These are phyloP conservation scores for Termitomyces titanicus DNA, from an alignment of 768 basidiomycete species.

Conservation along the genomic window DNA sequence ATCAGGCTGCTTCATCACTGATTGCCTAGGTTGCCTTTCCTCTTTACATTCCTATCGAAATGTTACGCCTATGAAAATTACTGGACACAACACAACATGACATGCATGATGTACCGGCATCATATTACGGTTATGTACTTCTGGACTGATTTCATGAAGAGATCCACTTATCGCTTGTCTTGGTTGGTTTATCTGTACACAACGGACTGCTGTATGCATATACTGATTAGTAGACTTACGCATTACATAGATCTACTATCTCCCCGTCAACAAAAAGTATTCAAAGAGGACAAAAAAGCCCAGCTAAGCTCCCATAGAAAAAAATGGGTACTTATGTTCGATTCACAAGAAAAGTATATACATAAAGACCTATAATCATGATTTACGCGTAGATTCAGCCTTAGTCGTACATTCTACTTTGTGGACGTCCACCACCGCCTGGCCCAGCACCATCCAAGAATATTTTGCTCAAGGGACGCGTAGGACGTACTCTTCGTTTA, in stretches of 20 bases:
- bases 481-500: constrained; percentile 45
- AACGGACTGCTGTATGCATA: neutral
- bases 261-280: too few species aligned
- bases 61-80: neutral
- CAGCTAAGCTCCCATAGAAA: neutral
- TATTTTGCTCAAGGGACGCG: constrained; percentile 71
- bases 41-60: neutral
- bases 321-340: too few species aligned
- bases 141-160: too few species aligned
- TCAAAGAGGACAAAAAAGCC: neutral
- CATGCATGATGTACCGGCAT: neutral
- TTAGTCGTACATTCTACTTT: constrained; percentile 30
- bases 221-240: neutral
- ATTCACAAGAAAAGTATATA: too few species aligned
- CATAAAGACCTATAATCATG: neutral
- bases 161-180: neutral
- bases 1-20: neutral
- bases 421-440: constrained; percentile 20
- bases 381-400: neutral
- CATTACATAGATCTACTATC: neutral
- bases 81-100: neutral
- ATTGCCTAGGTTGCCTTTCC: neutral
- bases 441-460: constrained; percentile 70
- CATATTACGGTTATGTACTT: too few species aligned
- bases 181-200: neutral